These are phyloP conservation scores for Hebeloma cylindrosporum DNA, from an alignment of 768 basidiomycete species.

Conservation along the genomic window DNA sequence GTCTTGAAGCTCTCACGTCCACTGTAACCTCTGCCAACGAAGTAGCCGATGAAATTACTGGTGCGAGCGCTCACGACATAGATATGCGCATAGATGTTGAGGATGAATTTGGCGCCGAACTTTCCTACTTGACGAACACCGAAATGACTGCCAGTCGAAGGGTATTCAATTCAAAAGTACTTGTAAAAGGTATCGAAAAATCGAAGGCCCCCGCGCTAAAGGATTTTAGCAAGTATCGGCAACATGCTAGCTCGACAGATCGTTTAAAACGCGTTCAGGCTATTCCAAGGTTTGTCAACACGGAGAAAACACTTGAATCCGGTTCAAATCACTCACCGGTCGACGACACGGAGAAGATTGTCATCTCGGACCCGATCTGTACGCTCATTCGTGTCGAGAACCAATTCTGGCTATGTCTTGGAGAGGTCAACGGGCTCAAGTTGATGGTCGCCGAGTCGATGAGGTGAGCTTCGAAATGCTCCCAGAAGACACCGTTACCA, in stretches of 20 bases:
- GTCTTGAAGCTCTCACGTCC: slow-evolving; percentile 12
- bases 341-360: slow-evolving; percentile 8
- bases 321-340: slow-evolving; percentile 13
- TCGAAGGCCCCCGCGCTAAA: slow-evolving; percentile 14
- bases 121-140: too few relatives aligned
- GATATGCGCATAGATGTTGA: slow-evolving; percentile 19
- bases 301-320: slow-evolving; percentile 12
- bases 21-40: too few relatives aligned
- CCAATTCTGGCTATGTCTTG: slow-evolving; percentile 28
- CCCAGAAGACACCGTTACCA: slow-evolving; percentile 16
- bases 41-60: background rate
- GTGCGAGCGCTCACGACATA: too few relatives aligned
- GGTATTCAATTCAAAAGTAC: background rate
- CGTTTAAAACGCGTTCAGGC: slow-evolving; percentile 18
- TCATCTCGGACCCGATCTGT: slow-evolving; percentile 26
- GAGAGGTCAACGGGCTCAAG: slow-evolving; percentile 24
- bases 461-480: slow-evolving; percentile 19
- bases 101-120: slow-evolving; percentile 3
- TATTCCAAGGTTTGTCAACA: background rate
- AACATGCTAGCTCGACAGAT: slow-evolving; percentile 19
- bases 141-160: too few relatives aligned
- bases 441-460: slow-evolving; percentile 19
- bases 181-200: slow-evolving; percentile 7
- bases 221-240: slow-evolving; percentile 15
- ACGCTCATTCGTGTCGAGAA: slow-evolving; percentile 23